Percentiles rank a stretch among this genome's conserved stretches.
Conservation (phyloP, 352 stramenopile genomes). For the Phytopythium mirpurense region DNA sequence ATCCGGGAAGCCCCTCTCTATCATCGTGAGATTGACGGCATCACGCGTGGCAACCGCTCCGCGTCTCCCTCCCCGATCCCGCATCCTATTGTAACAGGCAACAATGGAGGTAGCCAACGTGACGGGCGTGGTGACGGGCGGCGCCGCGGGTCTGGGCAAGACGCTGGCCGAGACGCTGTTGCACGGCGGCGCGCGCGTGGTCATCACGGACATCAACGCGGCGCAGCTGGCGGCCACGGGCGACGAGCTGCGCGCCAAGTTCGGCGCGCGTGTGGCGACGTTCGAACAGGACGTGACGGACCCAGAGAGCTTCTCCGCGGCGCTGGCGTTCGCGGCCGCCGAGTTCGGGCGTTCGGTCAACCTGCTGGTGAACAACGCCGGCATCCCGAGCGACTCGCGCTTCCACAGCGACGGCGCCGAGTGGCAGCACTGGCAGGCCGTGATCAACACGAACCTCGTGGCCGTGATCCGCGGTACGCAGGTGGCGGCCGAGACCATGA, state of each 20-base stretch:
- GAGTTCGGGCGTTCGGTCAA: conserved; percentile 35
- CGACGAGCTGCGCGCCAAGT: conserved; percentile 25
- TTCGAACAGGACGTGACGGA: conserved; percentile 44
- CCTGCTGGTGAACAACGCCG: conserved; percentile 54
- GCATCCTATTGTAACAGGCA: no score
- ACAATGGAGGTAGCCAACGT: conserved; percentile 37
- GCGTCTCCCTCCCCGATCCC: no score
- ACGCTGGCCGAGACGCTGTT: conserved; percentile 40
- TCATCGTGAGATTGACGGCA: no score
- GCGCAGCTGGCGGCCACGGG: conserved; percentile 27
- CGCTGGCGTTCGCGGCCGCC: conserved; percentile 30
- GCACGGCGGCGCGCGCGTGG: conserved; percentile 24
- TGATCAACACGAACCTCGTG: conserved; percentile 48
- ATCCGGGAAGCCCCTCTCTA: no score
- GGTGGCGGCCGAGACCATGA: conserved; percentile 28
- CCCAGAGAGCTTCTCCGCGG: conserved; percentile 25
- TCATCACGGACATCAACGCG: conserved; percentile 58
- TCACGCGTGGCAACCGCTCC: no score
- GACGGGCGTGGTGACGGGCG: conserved; percentile 42
- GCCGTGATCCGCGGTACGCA: conserved; percentile 45
- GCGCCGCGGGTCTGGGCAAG: conserved; percentile 34
- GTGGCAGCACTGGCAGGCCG: conserved; percentile 29
- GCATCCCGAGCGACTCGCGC: conserved; percentile 27
- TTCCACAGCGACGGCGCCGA: conserved; percentile 22
- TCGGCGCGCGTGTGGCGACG: conserved; percentile 25